Evolutionary conservation across 768 basidiomycete species (phyloP).

Genomic region (Pleurotus citrinopileatus): DNA sequence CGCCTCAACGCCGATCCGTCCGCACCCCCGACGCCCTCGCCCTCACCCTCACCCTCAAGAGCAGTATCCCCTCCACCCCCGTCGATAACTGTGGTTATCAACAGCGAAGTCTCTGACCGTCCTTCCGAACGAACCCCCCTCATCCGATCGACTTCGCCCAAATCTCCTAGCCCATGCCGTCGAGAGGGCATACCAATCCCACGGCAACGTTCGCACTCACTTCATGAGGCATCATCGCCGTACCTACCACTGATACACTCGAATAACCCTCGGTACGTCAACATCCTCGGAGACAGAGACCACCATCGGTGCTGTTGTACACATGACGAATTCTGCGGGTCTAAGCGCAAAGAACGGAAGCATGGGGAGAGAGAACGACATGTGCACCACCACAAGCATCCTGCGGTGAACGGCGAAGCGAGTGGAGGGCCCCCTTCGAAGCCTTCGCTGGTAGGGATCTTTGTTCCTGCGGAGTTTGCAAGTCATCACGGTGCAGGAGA

Average conservation of each 20-base stretch:
- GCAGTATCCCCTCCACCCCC: not conserved
- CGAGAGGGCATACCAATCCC: not conserved
- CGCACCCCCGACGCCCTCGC: slow-evolving; percentile 35
- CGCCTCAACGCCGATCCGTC: slow-evolving; percentile 63
- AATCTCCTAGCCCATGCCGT: not conserved
- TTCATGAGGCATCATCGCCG: not conserved
- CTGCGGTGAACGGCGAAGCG: not conserved
- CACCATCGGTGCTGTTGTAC: slow-evolving; percentile 9
- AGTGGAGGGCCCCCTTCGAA: not conserved
- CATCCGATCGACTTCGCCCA: not conserved
- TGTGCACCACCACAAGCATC: not conserved
- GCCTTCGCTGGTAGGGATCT: not conserved
- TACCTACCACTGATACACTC: slow-evolving; percentile 3
- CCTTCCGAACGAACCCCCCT: not conserved
- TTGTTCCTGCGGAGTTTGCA: not conserved
- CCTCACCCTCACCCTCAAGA: slow-evolving; percentile 17
- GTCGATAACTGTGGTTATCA: not conserved
- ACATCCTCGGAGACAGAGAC: slow-evolving; percentile 9
- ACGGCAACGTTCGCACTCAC: not conserved
- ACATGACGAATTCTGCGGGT: slow-evolving; percentile 4
- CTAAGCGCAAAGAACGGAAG: not conserved
- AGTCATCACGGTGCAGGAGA: not conserved
- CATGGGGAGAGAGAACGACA: not conserved
- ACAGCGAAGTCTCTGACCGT: not conserved
- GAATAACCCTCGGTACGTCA: slow-evolving; percentile 1